Evolutionary conservation across 495 filamentous ascomycete species (phyloP).

Genomic region (Penicilliopsis zonata): DNA sequence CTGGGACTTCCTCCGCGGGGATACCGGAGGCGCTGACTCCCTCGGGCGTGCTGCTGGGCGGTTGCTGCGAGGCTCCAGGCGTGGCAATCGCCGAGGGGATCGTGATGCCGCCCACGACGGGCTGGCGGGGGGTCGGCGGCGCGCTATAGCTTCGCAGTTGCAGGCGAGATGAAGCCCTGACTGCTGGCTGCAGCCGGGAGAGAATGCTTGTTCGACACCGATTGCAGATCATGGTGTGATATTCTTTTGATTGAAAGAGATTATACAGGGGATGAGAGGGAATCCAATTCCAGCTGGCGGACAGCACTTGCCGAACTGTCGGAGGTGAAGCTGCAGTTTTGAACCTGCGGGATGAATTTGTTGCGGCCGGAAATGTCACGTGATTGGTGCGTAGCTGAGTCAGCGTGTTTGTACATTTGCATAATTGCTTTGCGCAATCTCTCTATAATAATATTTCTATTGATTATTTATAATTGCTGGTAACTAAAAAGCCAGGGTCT

Average conservation of each 20-base stretch:
- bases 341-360: slow-evolving; percentile 32
- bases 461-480: too few species aligned
- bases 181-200: slow-evolving; percentile 23
- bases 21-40: slow-evolving; percentile 14
- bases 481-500: slow-evolving; percentile 45
- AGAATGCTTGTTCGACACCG: slow-evolving; percentile 33
- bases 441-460: too few species aligned
- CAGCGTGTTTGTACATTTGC: too few species aligned
- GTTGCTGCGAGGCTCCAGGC: slow-evolving; percentile 33
- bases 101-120: slow-evolving; percentile 19
- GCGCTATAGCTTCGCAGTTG: slow-evolving; percentile 29
- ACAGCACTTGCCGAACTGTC: neutral
- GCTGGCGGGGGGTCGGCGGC: slow-evolving; percentile 41
- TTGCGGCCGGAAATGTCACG: slow-evolving; percentile 25
- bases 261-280: neutral
- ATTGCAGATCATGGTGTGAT: slow-evolving; percentile 36
- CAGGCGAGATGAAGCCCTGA: slow-evolving; percentile 10
- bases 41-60: slow-evolving; percentile 32
- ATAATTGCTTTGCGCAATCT: too few species aligned
- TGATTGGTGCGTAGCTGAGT: slow-evolving; percentile 6
- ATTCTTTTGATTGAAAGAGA: neutral
- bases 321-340: slow-evolving; percentile 4
- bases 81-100: slow-evolving; percentile 30
- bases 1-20: slow-evolving; percentile 13
- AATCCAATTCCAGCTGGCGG: neutral